A percentile compares a stretch with the other conserved stretches of the same genome.
Conservation (phyloP, 352 stramenopile species). For the Phytopythium sindhum region DNA sequence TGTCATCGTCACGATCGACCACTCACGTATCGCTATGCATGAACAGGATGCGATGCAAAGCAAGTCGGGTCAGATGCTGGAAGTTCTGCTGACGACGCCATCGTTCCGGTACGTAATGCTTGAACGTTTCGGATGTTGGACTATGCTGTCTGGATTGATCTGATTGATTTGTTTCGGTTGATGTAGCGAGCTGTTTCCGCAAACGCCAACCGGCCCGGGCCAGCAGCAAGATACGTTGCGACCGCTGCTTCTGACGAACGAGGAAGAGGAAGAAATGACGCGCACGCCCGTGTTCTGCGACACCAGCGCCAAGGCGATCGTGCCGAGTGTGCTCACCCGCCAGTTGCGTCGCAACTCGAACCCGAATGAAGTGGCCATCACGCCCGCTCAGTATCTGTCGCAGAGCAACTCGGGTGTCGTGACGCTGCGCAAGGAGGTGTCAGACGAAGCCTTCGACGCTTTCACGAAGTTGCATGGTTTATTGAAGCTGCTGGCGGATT, state of each 20-base stretch:
- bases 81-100: constrained; percentile 73
- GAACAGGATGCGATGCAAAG: constrained; percentile 70
- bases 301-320: constrained; percentile 57
- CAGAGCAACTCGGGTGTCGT: constrained; percentile 79
- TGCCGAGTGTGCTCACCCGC: constrained; percentile 59
- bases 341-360: constrained; percentile 40
- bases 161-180: constrained; percentile 1
- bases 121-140: neutral
- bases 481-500: constrained; percentile 76
- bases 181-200: constrained; percentile 48
- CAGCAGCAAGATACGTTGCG: constrained; percentile 39
- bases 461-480: constrained; percentile 78
- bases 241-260: constrained; percentile 58
- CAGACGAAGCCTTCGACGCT: constrained; percentile 54
- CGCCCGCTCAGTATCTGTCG: constrained; percentile 58
- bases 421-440: constrained; percentile 53
- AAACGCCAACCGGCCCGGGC: constrained; percentile 25
- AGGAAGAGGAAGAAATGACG: constrained; percentile 72
- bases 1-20: no score
- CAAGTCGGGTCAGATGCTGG: constrained; percentile 83
- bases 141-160: neutral
- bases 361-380: constrained; percentile 43
- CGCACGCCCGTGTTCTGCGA: constrained; percentile 71
- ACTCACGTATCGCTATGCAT: neutral
- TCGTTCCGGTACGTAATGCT: constrained; percentile 67